phyloP scores from a whole-genome alignment of 1,284 basidiomycete species.

The Naganishia cerealis region DNA sequence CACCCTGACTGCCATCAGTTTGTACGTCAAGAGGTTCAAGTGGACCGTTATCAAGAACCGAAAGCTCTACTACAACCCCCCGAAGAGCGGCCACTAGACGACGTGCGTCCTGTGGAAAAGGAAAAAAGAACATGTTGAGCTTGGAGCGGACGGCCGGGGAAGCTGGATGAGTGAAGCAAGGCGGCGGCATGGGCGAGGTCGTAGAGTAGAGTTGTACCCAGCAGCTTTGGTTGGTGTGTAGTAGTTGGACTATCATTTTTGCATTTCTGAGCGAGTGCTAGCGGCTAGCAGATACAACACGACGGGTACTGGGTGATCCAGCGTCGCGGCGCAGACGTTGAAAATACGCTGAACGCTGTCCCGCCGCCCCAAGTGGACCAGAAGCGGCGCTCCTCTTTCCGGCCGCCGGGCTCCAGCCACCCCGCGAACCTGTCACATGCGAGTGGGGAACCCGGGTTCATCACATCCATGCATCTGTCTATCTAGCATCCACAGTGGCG shows the following conservation, averaged over 20 bases:
- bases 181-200: background rate
- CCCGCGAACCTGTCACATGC: too few relatives aligned
- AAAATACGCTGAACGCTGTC: too few relatives aligned
- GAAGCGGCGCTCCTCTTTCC: too few relatives aligned
- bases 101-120: background rate
- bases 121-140: background rate
- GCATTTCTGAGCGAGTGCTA: background rate
- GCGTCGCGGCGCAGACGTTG: too few relatives aligned
- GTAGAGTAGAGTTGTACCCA: background rate
- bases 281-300: too few relatives aligned
- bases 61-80: slow-evolving; percentile 61
- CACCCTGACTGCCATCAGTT: slow-evolving; percentile 71
- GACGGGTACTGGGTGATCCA: too few relatives aligned
- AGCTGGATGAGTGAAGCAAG: background rate
- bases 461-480: too few relatives aligned
- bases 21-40: slow-evolving; percentile 94
- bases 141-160: background rate
- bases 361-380: too few relatives aligned
- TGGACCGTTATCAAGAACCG: slow-evolving; percentile 88
- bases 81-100: slow-evolving; percentile 25
- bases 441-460: too few relatives aligned
- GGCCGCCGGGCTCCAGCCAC: too few relatives aligned
- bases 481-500: background rate
- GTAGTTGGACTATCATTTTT: slow-evolving; percentile 10
- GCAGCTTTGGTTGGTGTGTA: slow-evolving; percentile 3